Percentiles rank a stretch among this genome's conserved stretches.
Evolutionary conservation across 805 yeast species (phyloP).

Genomic region (Metschnikowia reukaufii): DNA sequence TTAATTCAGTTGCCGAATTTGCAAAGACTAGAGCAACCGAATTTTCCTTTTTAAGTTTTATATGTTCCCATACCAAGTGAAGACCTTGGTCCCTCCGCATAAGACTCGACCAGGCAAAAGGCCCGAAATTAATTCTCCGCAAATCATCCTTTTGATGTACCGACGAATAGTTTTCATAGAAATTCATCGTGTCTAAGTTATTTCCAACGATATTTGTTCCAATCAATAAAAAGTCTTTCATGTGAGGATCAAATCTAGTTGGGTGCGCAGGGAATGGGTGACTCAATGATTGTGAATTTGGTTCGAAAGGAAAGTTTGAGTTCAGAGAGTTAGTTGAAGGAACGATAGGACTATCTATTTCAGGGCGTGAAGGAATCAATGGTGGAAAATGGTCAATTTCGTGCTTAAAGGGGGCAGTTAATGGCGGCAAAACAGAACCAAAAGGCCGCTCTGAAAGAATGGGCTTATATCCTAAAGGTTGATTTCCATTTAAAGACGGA

Average conservation of each 20-base stretch:
- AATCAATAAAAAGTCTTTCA: constrained; percentile 10
- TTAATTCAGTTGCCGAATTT: constrained; percentile 20
- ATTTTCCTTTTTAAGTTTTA: constrained; percentile 23
- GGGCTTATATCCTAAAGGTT: not conserved
- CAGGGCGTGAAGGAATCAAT: not conserved
- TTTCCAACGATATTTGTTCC: constrained; percentile 15
- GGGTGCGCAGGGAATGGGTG: not conserved
- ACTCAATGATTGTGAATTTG: not conserved
- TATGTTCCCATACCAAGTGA: constrained; percentile 34
- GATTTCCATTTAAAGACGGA: not conserved
- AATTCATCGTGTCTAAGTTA: constrained; percentile 20
- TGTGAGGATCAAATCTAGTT: constrained; percentile 7
- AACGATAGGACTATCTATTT: not conserved
- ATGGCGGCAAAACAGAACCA: constrained; percentile 7
- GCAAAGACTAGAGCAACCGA: constrained; percentile 28
- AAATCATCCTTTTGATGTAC: constrained; percentile 29
- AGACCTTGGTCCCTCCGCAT: constrained; percentile 37
- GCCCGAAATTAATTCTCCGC: constrained; percentile 38
- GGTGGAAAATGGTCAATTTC: not conserved
- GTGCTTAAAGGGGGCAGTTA: constrained; percentile 3
- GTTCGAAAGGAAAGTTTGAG: not conserved
- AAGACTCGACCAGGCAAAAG: constrained; percentile 39
- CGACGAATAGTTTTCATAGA: constrained; percentile 28
- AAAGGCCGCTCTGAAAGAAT: not conserved
- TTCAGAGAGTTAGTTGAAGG: not conserved